Conservation (phyloP, 108 stramenopile species). For the Poteriospumella lacustris region DNA sequence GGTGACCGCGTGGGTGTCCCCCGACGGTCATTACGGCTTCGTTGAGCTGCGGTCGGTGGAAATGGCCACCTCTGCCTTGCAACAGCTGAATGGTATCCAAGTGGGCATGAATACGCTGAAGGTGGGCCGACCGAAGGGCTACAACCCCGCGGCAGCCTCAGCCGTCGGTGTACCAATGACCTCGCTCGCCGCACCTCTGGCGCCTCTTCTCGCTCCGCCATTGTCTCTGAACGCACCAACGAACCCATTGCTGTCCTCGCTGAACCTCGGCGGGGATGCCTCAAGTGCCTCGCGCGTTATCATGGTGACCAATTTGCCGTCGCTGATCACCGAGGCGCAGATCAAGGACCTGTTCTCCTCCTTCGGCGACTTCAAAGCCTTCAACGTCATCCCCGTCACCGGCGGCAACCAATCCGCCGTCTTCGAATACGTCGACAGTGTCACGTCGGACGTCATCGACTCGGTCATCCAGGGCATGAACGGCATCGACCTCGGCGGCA, state of each 20-base stretch:
- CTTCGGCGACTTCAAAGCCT: slow-evolving; percentile 29
- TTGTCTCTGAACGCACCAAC: not conserved
- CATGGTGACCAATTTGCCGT: slow-evolving; percentile 32
- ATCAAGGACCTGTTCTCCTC: slow-evolving; percentile 29
- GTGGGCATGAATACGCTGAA: slow-evolving; percentile 1
- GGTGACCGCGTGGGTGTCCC: slow-evolving; percentile 15
- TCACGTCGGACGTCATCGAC: not conserved
- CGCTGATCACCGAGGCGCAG: slow-evolving; percentile 7
- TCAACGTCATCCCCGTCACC: slow-evolving; percentile 24
- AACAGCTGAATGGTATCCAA: slow-evolving; percentile 13
- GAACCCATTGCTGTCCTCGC: not conserved
- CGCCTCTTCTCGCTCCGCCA: not conserved
- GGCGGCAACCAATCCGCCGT: not conserved
- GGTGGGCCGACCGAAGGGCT: slow-evolving; percentile 30
- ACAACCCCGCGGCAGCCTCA: not conserved
- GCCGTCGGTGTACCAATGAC: not conserved
- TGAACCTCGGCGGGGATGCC: not conserved
- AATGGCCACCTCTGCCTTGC: not conserved
- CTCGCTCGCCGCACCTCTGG: not conserved
- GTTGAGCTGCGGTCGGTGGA: slow-evolving; percentile 29
- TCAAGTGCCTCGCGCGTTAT: not conserved
- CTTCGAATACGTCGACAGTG: slow-evolving; percentile 30
- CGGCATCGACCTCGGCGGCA: slow-evolving; percentile 19
- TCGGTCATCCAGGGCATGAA: slow-evolving; percentile 28
- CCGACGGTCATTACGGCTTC: slow-evolving; percentile 31